Evolutionary conservation across 805 yeast species (phyloP), one percentile per base, ranked within the genome.

Genomic region (Wickerhamiella bombiphila): DNA sequence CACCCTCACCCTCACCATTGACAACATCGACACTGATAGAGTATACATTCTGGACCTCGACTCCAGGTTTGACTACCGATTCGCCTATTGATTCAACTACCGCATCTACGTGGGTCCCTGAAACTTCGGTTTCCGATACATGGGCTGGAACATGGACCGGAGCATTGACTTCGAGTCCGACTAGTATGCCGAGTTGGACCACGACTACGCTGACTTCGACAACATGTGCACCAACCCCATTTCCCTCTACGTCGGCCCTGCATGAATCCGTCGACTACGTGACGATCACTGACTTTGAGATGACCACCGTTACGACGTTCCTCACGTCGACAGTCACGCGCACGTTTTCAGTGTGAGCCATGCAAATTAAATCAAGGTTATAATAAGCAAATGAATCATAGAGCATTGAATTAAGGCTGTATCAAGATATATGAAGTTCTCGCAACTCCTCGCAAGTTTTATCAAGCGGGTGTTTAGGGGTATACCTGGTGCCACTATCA

Each of bases 281-380:
- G 26, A 24, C 26, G 11, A 9, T 24, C 13, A 24, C 26, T 24
- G 26, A 24, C 13, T 13, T 24, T 13, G 26, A 24, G 26, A 24
- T 13, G 9, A 9, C 26, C 26, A 24, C 26, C 11, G 13, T 13
- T 9, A 24, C 26, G 9, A 13, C 13, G 13, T 13, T 24, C 11
- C 11, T 24, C 13, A 24, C 26, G 26, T 24, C 13, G 26, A 32
- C 28, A 9, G 15, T 22, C 17, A 33, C 14, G 17, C 17, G 17
- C 13, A 33, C 22, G 22, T 15, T 21, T n/a, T 33, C 36, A 34
- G 18, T 35, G 26, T 17, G 28, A 29, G 33, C 28, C 32, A 26
- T 37, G n/a, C n/a, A n/a, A n/a, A n/a, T n/a, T n/a, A n/a, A n/a
- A n/a, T n/a, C n/a, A n/a, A n/a, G n/a, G n/a, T n/a, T n/a, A n/a